These are phyloP conservation scores for Nymphaea thermarum DNA, from an alignment of 164 flowering plant genomes.

Conservation along the genomic window DNA sequence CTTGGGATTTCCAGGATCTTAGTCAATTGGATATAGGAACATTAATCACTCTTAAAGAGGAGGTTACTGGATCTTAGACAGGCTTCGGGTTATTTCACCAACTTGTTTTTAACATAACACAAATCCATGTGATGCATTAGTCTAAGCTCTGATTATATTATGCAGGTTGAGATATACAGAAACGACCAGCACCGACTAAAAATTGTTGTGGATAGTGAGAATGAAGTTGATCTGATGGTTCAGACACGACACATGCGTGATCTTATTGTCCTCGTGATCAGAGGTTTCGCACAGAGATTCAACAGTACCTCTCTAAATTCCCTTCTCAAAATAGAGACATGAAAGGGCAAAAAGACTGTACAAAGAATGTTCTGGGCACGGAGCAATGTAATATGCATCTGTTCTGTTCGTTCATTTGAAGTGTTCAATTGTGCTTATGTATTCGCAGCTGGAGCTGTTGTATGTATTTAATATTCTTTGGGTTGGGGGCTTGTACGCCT, in stretches of 20 bases:
- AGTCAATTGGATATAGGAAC: too few species aligned
- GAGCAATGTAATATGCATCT: neutral
- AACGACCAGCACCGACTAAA: slow-evolving; percentile 84
- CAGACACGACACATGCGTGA: slow-evolving; percentile 85
- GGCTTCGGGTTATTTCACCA: too few species aligned
- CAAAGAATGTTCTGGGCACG: neutral
- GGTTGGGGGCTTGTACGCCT: neutral
- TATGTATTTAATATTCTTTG: neutral
- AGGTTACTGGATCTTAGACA: too few species aligned
- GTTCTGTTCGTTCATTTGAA: neutral
- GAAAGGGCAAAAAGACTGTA: neutral
- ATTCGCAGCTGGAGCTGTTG: neutral
- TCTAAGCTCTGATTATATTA: neutral
- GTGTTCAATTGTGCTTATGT: too few species aligned
- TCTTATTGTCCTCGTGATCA: slow-evolving; percentile 71
- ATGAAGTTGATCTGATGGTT: slow-evolving; percentile 87
- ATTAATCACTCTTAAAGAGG: too few species aligned
- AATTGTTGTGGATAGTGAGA: slow-evolving; percentile 88
- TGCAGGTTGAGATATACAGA: slow-evolving; percentile 83
- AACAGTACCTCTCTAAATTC: slow-evolving; percentile 95
- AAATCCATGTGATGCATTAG: too few species aligned
- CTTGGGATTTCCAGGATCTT: too few species aligned
- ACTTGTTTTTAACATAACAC: too few species aligned
- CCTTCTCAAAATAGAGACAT: slow-evolving; percentile 78
- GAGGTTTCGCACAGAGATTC: slow-evolving; percentile 89